phyloP scores from a whole-genome alignment of 2,329 filamentous ascomycete genomes.

The Aspergillus flavus region DNA sequence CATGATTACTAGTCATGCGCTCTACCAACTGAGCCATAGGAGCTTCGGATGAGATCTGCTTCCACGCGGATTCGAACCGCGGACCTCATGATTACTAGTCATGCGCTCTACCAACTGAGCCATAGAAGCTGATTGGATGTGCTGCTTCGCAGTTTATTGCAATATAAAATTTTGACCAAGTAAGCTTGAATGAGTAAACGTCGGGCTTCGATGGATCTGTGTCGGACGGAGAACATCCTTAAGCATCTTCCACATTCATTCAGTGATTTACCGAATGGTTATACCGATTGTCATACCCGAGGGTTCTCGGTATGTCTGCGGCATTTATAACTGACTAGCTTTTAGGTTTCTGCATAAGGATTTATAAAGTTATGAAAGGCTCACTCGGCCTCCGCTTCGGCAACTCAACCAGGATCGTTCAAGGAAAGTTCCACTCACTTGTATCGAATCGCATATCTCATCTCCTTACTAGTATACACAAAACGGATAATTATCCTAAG shows the following conservation, averaged over 20 bases:
- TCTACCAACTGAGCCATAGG: slow-evolving; percentile 5
- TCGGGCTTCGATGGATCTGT: no score
- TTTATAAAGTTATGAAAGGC: background rate
- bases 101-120: slow-evolving; percentile 2
- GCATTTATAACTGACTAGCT: background rate
- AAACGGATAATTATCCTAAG: background rate
- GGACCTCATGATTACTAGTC: slow-evolving; percentile 7
- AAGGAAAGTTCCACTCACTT: background rate
- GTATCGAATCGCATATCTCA: background rate
- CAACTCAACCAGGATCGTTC: background rate
- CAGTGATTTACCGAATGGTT: background rate
- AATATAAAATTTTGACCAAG: background rate
- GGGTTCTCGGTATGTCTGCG: background rate
- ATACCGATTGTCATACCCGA: background rate
- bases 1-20: slow-evolving; percentile 5
- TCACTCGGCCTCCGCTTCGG: background rate
- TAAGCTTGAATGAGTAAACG: no score
- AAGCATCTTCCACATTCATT: background rate
- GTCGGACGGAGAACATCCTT: no score
- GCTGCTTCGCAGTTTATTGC: background rate
- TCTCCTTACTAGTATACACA: background rate
- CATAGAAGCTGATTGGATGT: slow-evolving; percentile 1
- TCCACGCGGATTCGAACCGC: slow-evolving; percentile 11
- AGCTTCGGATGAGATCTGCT: slow-evolving; percentile 4
- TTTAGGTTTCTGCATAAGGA: background rate